Base-by-base conservation (phyloP, 495 filamentous ascomycete genomes). In the Penicillium desertorum region DNA sequence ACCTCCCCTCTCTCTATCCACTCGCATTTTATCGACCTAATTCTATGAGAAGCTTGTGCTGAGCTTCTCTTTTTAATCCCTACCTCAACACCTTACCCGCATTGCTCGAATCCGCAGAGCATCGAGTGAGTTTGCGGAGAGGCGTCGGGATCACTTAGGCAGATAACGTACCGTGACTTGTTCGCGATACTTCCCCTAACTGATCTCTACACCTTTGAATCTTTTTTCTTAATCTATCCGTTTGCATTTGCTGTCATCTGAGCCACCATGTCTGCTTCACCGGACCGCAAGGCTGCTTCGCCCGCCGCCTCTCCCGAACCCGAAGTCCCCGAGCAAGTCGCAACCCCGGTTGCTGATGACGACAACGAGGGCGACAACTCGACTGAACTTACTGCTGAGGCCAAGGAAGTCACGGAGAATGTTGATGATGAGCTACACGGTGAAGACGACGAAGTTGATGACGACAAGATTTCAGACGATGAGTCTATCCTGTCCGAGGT, bases 401-500 rank as follows among this genome's bases (percentile, higher is more conserved):
- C 14, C 11, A 60, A 60, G 7, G 62, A 54, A 9, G 43, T 58
- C 3, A 42, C 43, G 4, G 41, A 59, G 3, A 51, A 48, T 17
- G 39, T 19, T 12, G 60, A 54, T 12, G 58, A 57, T 11, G 62
- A 56, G 6, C 27, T 19, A 6, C 55, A 66, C 12, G 59, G 60
- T 2, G 58, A 53, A 25, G 51, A 56, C 1, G 64, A 66, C 14
- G 62, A 68, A 8, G 65, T 62, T 41, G 62, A 53, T 10, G 70
- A 73, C n/a, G 78, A 69, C 20, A 77, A 72, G 47, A 62, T 80
- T n/a, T 88, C 87, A 1, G 91, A 92, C 62, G 83, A 88, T 58
- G 90, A 93, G 32, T 91, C 89, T n/a, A 83, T 89, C 51, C 83
- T 96, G 16, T 97, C 92, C 10, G 94, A 98, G 70, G 87, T 98